A percentile compares a stretch with the other conserved stretches of the same genome.
Conservation (phyloP, 2,329 filamentous ascomycete species). For the Tolypocladium sp. region DNA sequence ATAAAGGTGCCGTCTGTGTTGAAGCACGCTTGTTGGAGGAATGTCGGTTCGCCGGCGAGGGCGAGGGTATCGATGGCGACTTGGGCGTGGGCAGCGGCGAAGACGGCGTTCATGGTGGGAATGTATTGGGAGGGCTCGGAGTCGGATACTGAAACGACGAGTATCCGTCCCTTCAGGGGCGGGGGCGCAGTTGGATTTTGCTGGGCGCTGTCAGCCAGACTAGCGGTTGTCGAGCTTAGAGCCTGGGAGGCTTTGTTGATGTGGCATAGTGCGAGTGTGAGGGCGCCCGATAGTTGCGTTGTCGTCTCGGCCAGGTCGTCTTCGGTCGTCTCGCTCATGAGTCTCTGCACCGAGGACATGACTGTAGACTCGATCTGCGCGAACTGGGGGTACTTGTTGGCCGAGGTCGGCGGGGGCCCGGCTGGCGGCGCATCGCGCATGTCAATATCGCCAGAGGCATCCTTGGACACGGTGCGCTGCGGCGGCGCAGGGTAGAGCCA, state of each 20-base stretch:
- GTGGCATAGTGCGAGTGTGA: constrained; percentile 81
- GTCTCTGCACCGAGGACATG: constrained; percentile 59
- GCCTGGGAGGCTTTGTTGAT: constrained; percentile 74
- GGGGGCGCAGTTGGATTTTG: constrained; percentile 19
- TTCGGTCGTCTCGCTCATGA: constrained; percentile 61
- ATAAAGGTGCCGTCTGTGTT: constrained; percentile 52
- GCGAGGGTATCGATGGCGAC: constrained; percentile 92
- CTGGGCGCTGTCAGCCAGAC: constrained; percentile 26
- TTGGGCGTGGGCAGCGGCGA: constrained; percentile 79
- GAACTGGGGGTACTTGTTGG: constrained; percentile 93
- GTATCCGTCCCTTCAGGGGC: constrained; percentile 52
- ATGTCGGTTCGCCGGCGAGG: constrained; percentile 76
- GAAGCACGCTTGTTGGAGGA: constrained; percentile 80
- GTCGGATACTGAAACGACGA: constrained; percentile 83
- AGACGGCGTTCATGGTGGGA: constrained; percentile 96
- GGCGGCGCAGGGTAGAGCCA: constrained; percentile 72
- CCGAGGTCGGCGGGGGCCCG: constrained; percentile 30
- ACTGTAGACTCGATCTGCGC: constrained; percentile 77
- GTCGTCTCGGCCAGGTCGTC: constrained; percentile 63
- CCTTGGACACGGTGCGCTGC: constrained; percentile 11
- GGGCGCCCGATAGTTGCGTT: constrained; percentile 81
- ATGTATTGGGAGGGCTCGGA: constrained; percentile 87
- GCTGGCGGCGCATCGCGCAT: constrained; percentile 42
- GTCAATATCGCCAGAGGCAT: constrained; percentile 41
- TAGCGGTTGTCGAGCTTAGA: constrained; percentile 46